Percentiles rank a stretch among this genome's conserved stretches.
phyloP scores from a whole-genome alignment of 768 basidiomycete species.

The Collybiopsis confluens region DNA sequence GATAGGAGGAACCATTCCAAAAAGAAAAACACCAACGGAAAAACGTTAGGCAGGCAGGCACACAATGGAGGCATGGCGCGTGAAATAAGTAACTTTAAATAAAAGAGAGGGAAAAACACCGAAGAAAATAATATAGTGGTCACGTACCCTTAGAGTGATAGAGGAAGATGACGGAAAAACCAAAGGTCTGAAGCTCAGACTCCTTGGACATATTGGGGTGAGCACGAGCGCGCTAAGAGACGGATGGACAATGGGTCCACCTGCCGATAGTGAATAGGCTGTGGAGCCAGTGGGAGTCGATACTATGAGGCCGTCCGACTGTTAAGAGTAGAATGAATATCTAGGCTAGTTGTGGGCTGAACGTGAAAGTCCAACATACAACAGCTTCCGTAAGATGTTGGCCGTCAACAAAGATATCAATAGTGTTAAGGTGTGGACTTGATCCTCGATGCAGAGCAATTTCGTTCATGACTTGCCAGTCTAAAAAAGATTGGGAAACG shows the following conservation, averaged over 20 bases:
- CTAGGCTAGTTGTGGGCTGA: conserved; percentile 2
- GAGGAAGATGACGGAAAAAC: conserved; percentile 83
- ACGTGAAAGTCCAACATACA: conserved; percentile 42
- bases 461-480: conserved; percentile 98
- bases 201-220: conserved; percentile 94
- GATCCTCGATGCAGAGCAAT: conserved; percentile 89
- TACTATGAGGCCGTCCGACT: conserved; percentile 93
- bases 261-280: conserved; percentile 92
- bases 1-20: not conserved
- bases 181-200: conserved; percentile 86
- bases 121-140: not conserved
- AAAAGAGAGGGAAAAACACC: not conserved
- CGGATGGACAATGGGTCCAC: conserved; percentile 94
- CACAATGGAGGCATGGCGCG: not conserved
- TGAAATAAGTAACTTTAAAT: not conserved
- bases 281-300: conserved; percentile 97
- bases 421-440: conserved; percentile 87
- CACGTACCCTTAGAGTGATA: conserved; percentile 65
- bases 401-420: conserved; percentile 90
- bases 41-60: not conserved
- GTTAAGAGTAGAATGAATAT: conserved; percentile 9
- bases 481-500: conserved; percentile 29
- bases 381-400: conserved; percentile 96
- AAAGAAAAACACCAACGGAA: not conserved
- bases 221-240: conserved; percentile 85